Evolutionary conservation across 495 filamentous ascomycete species (phyloP).

Genomic region (Halenospora varia): DNA sequence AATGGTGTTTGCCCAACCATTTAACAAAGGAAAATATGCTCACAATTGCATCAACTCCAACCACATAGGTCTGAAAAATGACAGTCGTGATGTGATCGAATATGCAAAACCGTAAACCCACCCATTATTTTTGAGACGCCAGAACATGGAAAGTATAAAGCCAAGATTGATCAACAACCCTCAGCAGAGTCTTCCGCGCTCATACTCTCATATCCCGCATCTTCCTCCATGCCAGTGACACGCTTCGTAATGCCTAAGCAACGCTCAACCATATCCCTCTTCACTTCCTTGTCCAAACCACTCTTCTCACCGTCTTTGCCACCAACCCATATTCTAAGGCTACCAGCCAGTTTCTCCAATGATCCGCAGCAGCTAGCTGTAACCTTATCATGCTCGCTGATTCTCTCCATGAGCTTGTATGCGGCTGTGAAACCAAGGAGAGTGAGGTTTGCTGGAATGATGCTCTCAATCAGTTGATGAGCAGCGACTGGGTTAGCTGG

Average conservation of each 20-base stretch:
- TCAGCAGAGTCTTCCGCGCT: slow-evolving; percentile 18
- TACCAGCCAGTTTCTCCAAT: slow-evolving; percentile 49
- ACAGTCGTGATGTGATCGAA: no score
- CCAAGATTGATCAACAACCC: slow-evolving; percentile 18
- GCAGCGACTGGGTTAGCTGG: slow-evolving; percentile 34
- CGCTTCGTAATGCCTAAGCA: slow-evolving; percentile 44
- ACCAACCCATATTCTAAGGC: slow-evolving; percentile 52
- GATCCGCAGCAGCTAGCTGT: slow-evolving; percentile 38
- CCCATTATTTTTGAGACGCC: background rate
- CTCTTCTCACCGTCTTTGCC: slow-evolving; percentile 35
- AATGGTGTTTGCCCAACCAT: background rate
- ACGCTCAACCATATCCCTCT: slow-evolving; percentile 42
- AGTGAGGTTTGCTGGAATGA: slow-evolving; percentile 43
- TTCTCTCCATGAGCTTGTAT: slow-evolving; percentile 63
- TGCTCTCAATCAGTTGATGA: slow-evolving; percentile 42
- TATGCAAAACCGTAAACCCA: background rate
- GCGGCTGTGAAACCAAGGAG: slow-evolving; percentile 75
- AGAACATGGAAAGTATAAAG: background rate
- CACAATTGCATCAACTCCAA: no score
- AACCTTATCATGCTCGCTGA: slow-evolving; percentile 49
- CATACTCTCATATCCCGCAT: slow-evolving; percentile 51
- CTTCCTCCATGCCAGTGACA: slow-evolving; percentile 47
- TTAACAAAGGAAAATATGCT: background rate
- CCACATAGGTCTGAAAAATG: no score
- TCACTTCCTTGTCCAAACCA: slow-evolving; percentile 40